Base-by-base conservation (phyloP, 192 early-diverging fungal genomes). In the Lobosporangium transversale region DNA sequence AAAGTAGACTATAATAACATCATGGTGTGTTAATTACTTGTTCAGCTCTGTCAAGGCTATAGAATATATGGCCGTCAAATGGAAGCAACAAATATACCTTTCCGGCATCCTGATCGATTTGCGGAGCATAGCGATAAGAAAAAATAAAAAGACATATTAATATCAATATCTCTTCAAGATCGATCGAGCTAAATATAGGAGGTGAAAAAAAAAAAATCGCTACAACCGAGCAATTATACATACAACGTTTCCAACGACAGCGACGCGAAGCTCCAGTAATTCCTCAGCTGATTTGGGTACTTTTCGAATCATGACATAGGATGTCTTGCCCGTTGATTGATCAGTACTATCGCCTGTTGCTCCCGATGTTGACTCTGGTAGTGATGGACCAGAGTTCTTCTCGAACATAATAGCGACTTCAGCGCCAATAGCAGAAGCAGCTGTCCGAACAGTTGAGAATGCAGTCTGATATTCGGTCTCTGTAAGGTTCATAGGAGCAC, bases 201-300 rank as follows among this genome's bases (percentile, higher is more conserved):
- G n/a, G n/a, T n/a, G n/a, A n/a, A 52, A 27, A 27, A 9, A 52
- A 27, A 21, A 29, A 14, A 52, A n/a, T 53, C 12, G 29, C 8
- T 15, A 12, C 11, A n/a, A 21, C n/a, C 9, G 37, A 33, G 43
- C 14, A 58, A 32, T 10, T 80, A 78, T 15, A 89, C 89, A 71
- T 90, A 90, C 83, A 24, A 97, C 94, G 80, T 97, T 97, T 64
- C 95, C 95, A 27, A 89, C 93, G 29, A 96, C 94, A 17, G 92
- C 92, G 12, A 97, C 89, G 10, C 96, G 88, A 54, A 96, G 81
- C 78, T 97, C 96, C 23, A 91, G 74, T 47, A 97, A 75, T 32
- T 93, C 85, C 66, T 95, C 91, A n/a, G 94, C 86, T n/a, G 88
- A 83, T 24, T 82, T 82, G 8, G 91, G 86, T n/a, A 80, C 71